Conservation (phyloP, 2,329 filamentous ascomycete genomes). For the Zymoseptoria pseudotritici region DNA sequence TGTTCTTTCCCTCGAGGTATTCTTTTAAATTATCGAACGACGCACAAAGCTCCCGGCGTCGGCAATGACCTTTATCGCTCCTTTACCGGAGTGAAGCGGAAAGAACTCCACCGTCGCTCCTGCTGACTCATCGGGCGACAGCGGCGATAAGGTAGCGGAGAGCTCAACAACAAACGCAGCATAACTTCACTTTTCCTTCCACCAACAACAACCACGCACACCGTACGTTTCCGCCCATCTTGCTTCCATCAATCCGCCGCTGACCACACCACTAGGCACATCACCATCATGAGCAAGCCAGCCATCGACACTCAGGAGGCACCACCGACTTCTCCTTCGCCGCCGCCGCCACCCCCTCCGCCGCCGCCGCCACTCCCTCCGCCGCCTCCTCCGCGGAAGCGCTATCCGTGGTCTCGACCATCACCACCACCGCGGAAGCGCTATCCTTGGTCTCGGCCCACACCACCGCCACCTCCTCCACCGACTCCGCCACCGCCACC, state of each 20-base stretch:
- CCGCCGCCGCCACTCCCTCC: no score
- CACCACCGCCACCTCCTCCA: neutral
- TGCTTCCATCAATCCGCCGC: neutral
- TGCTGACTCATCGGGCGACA: neutral
- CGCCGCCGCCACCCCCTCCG: no score
- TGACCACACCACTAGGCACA: neutral
- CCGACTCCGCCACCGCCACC: neutral
- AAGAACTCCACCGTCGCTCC: neutral
- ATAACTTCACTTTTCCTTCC: neutral
- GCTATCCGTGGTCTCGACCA: no score
- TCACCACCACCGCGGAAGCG: no score
- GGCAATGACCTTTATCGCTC: neutral
- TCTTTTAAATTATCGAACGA: no score
- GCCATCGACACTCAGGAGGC: no score
- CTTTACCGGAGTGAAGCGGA: neutral
- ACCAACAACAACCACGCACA: neutral
- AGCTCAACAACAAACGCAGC: neutral
- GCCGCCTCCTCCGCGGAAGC: no score
- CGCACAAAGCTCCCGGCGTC: no score
- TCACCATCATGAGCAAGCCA: neutral
- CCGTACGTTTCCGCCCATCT: neutral
- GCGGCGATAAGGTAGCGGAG: neutral
- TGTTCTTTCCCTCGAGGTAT: no score
- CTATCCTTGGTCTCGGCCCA: no score
- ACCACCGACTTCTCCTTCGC: no score